Conservation (phyloP, 2,329 filamentous ascomycete genomes). For the Neonectria hederae region DNA sequence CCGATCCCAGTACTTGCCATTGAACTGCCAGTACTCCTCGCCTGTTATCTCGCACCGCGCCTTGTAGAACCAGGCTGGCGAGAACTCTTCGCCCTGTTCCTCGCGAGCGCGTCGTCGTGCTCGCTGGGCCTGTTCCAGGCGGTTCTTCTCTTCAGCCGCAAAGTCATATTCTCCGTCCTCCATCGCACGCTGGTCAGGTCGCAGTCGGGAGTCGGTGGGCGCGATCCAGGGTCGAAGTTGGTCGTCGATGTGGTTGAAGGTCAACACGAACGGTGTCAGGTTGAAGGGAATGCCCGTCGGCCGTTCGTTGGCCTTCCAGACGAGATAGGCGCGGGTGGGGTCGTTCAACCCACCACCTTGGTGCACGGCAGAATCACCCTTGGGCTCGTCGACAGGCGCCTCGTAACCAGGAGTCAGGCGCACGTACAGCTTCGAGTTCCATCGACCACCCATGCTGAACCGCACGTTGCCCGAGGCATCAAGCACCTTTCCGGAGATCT, state of each 20-base stretch:
- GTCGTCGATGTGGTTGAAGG: conserved; percentile 92
- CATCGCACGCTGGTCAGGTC: conserved; percentile 97
- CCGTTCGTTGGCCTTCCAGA: conserved; percentile 89
- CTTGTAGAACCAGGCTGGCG: conserved; percentile 85
- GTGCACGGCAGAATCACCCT: conserved; percentile 50
- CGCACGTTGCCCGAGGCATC: conserved; percentile 82
- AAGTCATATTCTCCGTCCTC: conserved; percentile 97
- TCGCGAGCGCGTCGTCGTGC: conserved; percentile 78
- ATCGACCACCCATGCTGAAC: conserved; percentile 91
- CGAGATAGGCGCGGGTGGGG: conserved; percentile 81
- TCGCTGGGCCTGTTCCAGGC: conserved; percentile 91
- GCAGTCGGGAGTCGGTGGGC: conserved; percentile 91
- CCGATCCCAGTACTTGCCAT: conserved; percentile 85
- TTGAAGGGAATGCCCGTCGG: conserved; percentile 94
- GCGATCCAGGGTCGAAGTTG: conserved; percentile 79
- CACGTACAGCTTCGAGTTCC: conserved; percentile 98
- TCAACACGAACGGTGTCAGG: conserved; percentile 93
- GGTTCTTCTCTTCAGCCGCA: conserved; percentile 91
- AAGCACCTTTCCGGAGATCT: conserved; percentile 86
- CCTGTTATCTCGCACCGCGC: conserved; percentile 80
- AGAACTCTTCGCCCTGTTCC: conserved; percentile 80
- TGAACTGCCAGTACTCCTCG: conserved; percentile 90
- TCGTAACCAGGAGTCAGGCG: conserved; percentile 92
- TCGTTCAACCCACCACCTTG: conserved; percentile 68
- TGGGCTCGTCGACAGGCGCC: conserved; percentile 70